phyloP scores from a whole-genome alignment of 2,329 filamentous ascomycete genomes.

The Botryotinia calthae region DNA sequence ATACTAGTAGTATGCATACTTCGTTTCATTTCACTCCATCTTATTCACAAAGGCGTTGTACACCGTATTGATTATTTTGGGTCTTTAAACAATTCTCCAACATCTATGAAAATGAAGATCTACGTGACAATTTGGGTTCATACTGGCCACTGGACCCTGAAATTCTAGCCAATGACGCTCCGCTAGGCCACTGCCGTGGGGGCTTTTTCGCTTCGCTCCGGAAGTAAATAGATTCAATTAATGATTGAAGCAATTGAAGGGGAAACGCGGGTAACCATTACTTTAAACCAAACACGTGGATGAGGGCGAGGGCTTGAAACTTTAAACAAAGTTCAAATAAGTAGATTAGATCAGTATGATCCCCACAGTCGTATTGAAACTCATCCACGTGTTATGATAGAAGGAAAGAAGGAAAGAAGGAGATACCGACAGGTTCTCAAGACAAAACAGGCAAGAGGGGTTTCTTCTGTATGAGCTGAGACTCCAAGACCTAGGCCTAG shows the following conservation, averaged over 20 bases:
- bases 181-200: conserved; percentile 3
- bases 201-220: conserved; percentile 2
- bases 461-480: too few species aligned
- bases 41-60: neutral
- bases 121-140: neutral
- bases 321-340: neutral
- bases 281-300: neutral
- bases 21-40: neutral
- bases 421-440: neutral
- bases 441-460: neutral
- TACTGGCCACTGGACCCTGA: neutral
- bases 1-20: neutral
- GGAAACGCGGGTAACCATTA: too few species aligned
- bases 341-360: neutral
- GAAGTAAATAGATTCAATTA: neutral
- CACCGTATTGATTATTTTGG: too few species aligned
- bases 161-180: neutral
- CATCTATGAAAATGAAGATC: neutral
- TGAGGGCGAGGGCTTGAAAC: too few species aligned
- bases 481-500: neutral
- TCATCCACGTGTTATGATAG: neutral
- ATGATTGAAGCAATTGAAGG: neutral
- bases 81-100: neutral
- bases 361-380: neutral
- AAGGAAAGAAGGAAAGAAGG: neutral